Base-by-base conservation (phyloP, 2,329 filamentous ascomycete species). In the Penicillium occitanis region DNA sequence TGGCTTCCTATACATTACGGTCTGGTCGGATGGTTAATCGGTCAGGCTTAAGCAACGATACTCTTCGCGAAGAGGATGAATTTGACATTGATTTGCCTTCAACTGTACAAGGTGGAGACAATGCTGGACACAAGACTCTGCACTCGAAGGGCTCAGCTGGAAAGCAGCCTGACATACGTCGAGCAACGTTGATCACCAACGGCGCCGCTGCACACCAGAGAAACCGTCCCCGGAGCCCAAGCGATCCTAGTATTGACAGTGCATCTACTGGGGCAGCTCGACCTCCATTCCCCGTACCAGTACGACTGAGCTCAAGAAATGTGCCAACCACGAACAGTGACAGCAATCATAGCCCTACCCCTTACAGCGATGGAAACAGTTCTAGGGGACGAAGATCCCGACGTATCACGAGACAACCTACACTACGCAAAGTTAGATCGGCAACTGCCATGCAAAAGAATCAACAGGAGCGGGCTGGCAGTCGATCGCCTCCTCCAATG, bases 251-350 rank as follows among this genome's bases (percentile, higher is more conserved):
- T 64, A 74, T 81, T 22, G 78, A 81, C 37, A 78, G 76, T 61
- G 73, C 72, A 30, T 76, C 76, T n/a, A 76, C 73, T 40, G 73
- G 75, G 61, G 71, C 74, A 10, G 67, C 71, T 22, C 71, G 67
- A 62, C 93, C 95, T 33, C 95, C 95, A 0, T 97, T 96, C 81
- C 93, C 95, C 0, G 96, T 99, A 6, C 95, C 95, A 0, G 90
- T 89, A 2, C 85, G 95, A 65, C 91, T 92, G 35, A 98, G 94
- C 78, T 99, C 93, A 5, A 88, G 93, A 67, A 89, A 90, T 72
- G 85, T 89, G 25, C 86, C 88, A 0, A 78, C 88, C 67, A 89
- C 86, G 70, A 82, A 85, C 61, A 93, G 91, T 74, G 92, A 97
- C 68, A 91, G 91, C 3, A 89, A 88, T 48, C 86, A 88, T 69